These are phyloP conservation scores for Entomortierella beljakovae DNA, from an alignment of 192 early-diverging fungal genomes.

Conservation along the genomic window DNA sequence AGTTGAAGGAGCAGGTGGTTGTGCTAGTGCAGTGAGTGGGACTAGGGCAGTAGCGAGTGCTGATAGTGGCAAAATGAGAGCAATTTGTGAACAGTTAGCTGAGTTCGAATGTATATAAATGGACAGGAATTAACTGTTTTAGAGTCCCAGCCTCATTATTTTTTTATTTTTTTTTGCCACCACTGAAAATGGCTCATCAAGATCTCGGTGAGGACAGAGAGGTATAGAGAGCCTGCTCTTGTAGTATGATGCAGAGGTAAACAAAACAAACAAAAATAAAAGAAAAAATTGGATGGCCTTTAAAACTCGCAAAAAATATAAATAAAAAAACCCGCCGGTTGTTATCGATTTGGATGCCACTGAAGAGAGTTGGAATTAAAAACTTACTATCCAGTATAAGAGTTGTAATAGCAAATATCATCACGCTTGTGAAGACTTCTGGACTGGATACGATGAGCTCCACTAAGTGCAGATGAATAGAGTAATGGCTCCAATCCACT, in stretches of 20 bases:
- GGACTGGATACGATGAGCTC: background rate
- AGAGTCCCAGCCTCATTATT: no score
- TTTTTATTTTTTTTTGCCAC: no score
- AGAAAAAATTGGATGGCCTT: no score
- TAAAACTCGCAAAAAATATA: background rate
- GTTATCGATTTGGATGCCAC: no score
- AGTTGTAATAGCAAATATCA: background rate
- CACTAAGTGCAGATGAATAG: background rate
- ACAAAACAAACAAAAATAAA: no score
- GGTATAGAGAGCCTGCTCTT: no score
- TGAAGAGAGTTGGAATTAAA: background rate
- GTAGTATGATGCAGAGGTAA: no score
- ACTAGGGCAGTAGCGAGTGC: background rate
- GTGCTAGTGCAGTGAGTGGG: background rate
- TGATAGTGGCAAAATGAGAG: background rate
- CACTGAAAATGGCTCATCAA: no score
- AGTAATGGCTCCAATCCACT: constrained; percentile 3
- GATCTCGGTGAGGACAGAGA: no score
- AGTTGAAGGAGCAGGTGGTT: constrained; percentile 1
- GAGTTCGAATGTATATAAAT: no score
- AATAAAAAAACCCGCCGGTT: background rate
- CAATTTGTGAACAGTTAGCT: background rate
- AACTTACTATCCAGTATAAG: background rate
- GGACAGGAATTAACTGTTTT: background rate
- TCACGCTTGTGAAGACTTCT: background rate